Evolutionary conservation across 2,329 filamentous ascomycete genomes (phyloP), one percentile per base, ranked within the genome.

Genomic region (Neopestalotiopsis rosae): DNA sequence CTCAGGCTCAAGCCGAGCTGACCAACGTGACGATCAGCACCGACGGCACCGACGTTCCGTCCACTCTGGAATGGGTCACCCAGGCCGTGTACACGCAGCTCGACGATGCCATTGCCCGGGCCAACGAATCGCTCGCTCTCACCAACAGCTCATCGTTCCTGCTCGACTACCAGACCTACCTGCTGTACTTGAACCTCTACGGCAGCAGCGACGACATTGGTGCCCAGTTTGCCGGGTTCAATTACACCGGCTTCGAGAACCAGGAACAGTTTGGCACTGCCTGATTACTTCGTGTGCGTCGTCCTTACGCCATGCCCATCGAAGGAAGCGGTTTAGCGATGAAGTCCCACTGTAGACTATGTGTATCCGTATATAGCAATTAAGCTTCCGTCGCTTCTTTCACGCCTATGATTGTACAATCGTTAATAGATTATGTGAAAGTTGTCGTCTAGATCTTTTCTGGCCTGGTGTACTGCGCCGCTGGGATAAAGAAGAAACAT

Each of bases 121-220:
- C 57, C 5, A 61, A 61, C 14, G 9, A 14, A 30, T 63, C 61
- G 61, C 61, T 63, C 34, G 61, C 34, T 7, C 30, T 38, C 17
- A 14, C 61, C n/a, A 63, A 63, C 61, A 63, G 61, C 61, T 63
- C 30, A 14, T 63, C 34, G 14, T 63, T 63, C 34, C 61, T 63
- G 61, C 61, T 63, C 61, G 61, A 63, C 32, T 63, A 63, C 34
- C 61, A 38, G 34, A 63, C 30, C 13, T 63, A 63, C 34, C 9
- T 63, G 13, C 17, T 63, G 61, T 63, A 63, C 14, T 30, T 40
- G 61, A 40, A 28, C 17, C 61, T 63, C 32, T 38, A 45, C 24
- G 34, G 61, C 10, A 34, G 61, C 61, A 63, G 61, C 30, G 32
- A 63, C 34, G 61, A 63, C 12, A 63, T 63, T 63, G 61, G 34